Base-by-base conservation (phyloP, 139 green algal genomes). In the Coelastrella sp. region DNA sequence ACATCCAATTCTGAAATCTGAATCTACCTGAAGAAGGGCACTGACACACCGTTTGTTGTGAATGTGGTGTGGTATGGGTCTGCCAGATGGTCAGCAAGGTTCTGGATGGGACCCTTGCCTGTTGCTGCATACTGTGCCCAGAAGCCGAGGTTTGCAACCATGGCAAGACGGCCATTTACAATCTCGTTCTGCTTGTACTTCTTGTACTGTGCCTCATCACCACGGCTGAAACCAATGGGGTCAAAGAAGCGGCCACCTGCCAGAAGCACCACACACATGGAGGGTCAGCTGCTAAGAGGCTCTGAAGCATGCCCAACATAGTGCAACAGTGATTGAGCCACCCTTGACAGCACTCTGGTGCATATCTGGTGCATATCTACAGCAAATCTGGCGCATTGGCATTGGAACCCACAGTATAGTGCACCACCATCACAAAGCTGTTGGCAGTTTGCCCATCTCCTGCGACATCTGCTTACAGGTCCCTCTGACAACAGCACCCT, bases 101-200 rank as follows among this genome's bases (percentile, higher is more conserved):
- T 93, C 85, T 91, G 87, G 60, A 95, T 89, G 27, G 92, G 92
- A 69, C 90, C 91, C 90, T 95, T 95, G 89, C 94, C 94, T 40
- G 94, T 97, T 53, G 94, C 95, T 30, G 88, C 89, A 88, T 97
- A 92, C 93, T 98, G 94, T 7, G 92, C 92, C 37, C 91, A 91
- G 88, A 97, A 98, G 85, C 95, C 95, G 13, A 97, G 68, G 57
- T 92, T 88, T 53, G 90, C 81, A 19, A 93, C 30, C 94, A 98
- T 96, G 57, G 95, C 95, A 27, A 98, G 89, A 83, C 96, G 93
- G 68, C 94, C 96, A 89, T 98, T 98, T 87, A 94, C 95, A 89
- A 98, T 92, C 90, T 99, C 96, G 81, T 96, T 96, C 62, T 90
- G 45, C 91, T 98, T 95, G 89, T 95, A 93, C 89, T 95, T 79